Base-by-base conservation (phyloP, 2,329 filamentous ascomycete species). In the Beauveria scarabaeidicola region DNA sequence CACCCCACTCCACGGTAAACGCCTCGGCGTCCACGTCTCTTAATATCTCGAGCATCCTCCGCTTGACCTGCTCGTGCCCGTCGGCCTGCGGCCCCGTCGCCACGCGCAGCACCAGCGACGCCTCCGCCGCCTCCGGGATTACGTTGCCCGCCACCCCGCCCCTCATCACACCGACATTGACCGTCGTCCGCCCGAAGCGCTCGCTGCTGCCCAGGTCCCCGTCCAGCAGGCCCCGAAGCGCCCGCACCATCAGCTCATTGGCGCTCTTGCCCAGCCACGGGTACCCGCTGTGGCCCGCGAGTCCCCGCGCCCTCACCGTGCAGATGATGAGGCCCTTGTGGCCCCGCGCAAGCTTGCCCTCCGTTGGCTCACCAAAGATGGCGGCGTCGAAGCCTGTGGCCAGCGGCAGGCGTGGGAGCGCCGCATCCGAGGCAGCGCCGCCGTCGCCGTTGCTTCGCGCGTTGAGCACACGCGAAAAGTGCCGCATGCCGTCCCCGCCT, bases 331-430 rank as follows among this genome's bases (percentile, higher is more conserved):
- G 87, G 25, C 91, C 91, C 74, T 96, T 96, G 77, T 96, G 91
- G 0, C 91, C 91, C 54, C 87, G 84, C 0, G 89, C 90, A 13
- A 96, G 84, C 69, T 87, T 88, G 62, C 84, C 81, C 66, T 93
- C 89, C 0, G 91, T 96, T 1, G 91, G 91, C 70, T 96, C 91
- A 43, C 91, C 91, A 68, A 95, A 96, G 66, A 90, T 86, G 65
- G 89, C 83, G 3, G 86, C 32, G 32, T 15, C 32, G 11, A 36
- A 36, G 32, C 32, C 32, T 2, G 11, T 36, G 32, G 11, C 32
- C 13, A 36, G 32, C 13, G 32, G 32, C 13, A 36, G 32, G 32
- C 32, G 32, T 15, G 5, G 5, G 5, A 36, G 11, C 13, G 32
- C 13, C 5, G 32, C 11, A 36, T 36, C 32, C 13, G 32, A 15